Percentiles rank a stretch among this genome's conserved stretches.
These are phyloP conservation scores for Rhodotorula sp. DNA, from an alignment of 1,284 basidiomycete genomes.

Conservation along the genomic window DNA sequence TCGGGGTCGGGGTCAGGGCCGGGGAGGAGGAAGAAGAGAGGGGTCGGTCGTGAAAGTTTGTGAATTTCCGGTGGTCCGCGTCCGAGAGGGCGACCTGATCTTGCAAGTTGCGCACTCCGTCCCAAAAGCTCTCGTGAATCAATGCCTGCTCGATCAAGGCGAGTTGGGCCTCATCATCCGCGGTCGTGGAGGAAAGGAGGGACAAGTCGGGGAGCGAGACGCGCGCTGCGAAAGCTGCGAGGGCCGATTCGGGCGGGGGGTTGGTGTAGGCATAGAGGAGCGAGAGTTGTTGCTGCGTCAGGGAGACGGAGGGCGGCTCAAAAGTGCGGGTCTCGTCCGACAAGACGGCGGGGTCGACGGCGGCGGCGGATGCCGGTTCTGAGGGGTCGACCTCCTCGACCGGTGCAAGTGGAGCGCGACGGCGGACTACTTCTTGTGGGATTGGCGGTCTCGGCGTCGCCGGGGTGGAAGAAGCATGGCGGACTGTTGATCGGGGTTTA, in stretches of 20 bases:
- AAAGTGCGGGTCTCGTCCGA: slow-evolving; percentile 3
- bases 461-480: neutral
- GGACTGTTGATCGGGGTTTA: neutral
- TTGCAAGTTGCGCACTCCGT: slow-evolving; percentile 32
- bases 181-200: too few relatives aligned
- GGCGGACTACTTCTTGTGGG: slow-evolving; percentile 14
- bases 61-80: slow-evolving; percentile 11
- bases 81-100: slow-evolving; percentile 12
- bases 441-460: slow-evolving; percentile 4
- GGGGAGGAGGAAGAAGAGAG: slow-evolving; percentile 42
- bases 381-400: slow-evolving; percentile 2
- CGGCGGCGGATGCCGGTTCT: neutral
- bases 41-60: slow-evolving; percentile 35
- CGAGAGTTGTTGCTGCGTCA: slow-evolving; percentile 32
- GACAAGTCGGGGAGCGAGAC: slow-evolving; percentile 9
- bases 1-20: slow-evolving; percentile 58
- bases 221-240: slow-evolving; percentile 67
- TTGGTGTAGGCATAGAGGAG: slow-evolving; percentile 39
- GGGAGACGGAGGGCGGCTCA: slow-evolving; percentile 10
- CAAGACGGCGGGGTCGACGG: neutral
- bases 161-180: too few relatives aligned
- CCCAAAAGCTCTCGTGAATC: slow-evolving; percentile 72
- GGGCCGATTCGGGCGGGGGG: slow-evolving; percentile 61
- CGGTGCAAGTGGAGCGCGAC: neutral
- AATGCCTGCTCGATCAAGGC: slow-evolving; percentile 61